A percentile compares a stretch with the other conserved stretches of the same genome.
Conservation (phyloP, 345 rosid genomes). For the Triadica sebifera region DNA sequence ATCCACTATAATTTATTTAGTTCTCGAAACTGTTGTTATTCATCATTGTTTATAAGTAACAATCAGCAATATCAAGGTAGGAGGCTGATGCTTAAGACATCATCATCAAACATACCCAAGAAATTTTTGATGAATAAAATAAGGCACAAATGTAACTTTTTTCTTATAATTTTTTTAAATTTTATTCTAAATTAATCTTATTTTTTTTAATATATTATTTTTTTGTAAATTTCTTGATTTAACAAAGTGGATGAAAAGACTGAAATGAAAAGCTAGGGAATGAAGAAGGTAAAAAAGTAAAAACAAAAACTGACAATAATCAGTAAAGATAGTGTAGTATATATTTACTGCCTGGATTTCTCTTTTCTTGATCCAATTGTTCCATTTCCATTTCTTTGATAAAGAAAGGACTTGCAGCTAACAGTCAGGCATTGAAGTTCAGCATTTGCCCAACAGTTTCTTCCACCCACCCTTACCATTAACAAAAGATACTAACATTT, state of each 20-base stretch:
- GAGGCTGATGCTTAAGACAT: constrained; percentile 4
- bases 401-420: not conserved
- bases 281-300: constrained; percentile 1
- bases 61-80: not conserved
- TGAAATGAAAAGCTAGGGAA: not conserved
- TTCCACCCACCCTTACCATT: not conserved
- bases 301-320: not conserved
- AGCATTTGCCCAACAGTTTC: not conserved
- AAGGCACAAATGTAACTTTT: too few relatives aligned
- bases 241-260: not conserved
- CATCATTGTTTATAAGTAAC: not conserved
- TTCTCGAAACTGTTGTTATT: not conserved
- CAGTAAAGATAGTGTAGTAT: too few relatives aligned
- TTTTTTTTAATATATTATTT: not conserved
- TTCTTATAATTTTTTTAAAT: too few relatives aligned
- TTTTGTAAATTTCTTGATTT: not conserved
- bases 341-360: too few relatives aligned
- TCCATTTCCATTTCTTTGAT: too few relatives aligned
- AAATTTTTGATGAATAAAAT: too few relatives aligned
- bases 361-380: too few relatives aligned
- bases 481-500: not conserved
- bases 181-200: too few relatives aligned
- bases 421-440: not conserved
- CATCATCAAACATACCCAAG: constrained; percentile 2
- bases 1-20: too few relatives aligned